Evolutionary conservation across 1,139 yeast species (phyloP).

Genomic region (Pichia sp.): DNA sequence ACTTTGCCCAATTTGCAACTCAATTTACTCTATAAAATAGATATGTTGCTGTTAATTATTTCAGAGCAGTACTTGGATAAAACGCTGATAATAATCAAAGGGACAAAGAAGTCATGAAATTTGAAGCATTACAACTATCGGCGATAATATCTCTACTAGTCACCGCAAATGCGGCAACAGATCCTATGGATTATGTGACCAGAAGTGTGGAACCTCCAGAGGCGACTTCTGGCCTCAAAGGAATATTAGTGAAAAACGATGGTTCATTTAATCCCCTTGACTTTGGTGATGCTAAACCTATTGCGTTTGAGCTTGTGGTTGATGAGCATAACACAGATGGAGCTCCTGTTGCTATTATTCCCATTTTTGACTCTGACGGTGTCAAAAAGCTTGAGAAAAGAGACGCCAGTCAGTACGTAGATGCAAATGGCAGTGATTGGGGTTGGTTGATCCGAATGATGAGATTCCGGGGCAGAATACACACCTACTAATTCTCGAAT

Average conservation of each 20-base stretch:
- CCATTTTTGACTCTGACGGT: not conserved
- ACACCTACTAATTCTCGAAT: too few species aligned
- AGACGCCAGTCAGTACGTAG: too few species aligned
- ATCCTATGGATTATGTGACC: not conserved
- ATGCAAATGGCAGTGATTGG: too few species aligned
- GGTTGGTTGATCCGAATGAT: too few species aligned
- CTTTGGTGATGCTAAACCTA: not conserved
- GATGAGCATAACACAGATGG: not conserved
- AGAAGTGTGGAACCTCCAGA: too few species aligned
- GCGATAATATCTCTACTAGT: not conserved
- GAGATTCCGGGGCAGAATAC: too few species aligned
- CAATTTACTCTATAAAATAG: too few species aligned
- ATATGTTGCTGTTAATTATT: too few species aligned
- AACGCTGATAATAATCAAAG: too few species aligned
- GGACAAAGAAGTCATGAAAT: not conserved
- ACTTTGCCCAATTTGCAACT: not conserved
- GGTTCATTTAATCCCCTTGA: not conserved
- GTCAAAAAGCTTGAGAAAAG: not conserved
- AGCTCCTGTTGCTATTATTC: not conserved
- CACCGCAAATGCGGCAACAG: not conserved
- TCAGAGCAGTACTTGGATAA: too few species aligned
- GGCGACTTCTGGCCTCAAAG: not conserved
- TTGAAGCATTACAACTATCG: not conserved
- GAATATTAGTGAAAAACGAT: not conserved
- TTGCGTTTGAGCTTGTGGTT: not conserved